Percentiles rank a stretch among this genome's conserved stretches.
These are phyloP conservation scores for Pythium rhizo-oryzae DNA, from an alignment of 352 stramenopile genomes.

Conservation along the genomic window DNA sequence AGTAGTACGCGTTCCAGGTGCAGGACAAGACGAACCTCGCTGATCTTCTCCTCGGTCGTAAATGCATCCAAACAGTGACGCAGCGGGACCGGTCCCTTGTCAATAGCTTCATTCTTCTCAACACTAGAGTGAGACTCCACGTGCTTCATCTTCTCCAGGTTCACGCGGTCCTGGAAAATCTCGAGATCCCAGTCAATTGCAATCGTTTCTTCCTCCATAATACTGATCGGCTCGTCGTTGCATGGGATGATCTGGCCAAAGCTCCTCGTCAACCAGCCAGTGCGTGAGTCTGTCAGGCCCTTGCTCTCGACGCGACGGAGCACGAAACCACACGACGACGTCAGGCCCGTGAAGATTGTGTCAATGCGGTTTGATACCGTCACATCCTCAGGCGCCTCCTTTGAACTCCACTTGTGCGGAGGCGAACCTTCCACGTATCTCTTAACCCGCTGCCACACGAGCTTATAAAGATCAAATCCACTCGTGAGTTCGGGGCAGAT, in stretches of 20 bases:
- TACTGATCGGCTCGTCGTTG: slow-evolving; percentile 68
- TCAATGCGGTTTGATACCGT: slow-evolving; percentile 76
- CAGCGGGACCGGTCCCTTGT: slow-evolving; percentile 85
- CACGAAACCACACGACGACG: slow-evolving; percentile 71
- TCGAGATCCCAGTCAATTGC: slow-evolving; percentile 87
- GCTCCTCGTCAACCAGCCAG: slow-evolving; percentile 75
- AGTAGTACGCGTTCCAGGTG: background rate
- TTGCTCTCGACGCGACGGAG: slow-evolving; percentile 85
- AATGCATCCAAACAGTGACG: slow-evolving; percentile 85
- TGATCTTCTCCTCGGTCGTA: slow-evolving; percentile 87
- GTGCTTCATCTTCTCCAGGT: slow-evolving; percentile 87
- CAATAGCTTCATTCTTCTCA: slow-evolving; percentile 83
- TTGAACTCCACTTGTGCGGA: slow-evolving; percentile 26
- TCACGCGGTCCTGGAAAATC: slow-evolving; percentile 82
- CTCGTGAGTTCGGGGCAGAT: slow-evolving; percentile 84
- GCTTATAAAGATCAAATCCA: slow-evolving; percentile 76
- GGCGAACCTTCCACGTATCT: slow-evolving; percentile 63
- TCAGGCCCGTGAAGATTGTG: slow-evolving; percentile 73
- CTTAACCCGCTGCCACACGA: slow-evolving; percentile 84
- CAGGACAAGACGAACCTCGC: slow-evolving; percentile 35
- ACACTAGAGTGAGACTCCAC: slow-evolving; percentile 82
- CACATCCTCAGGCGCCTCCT: slow-evolving; percentile 20
- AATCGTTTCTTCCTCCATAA: slow-evolving; percentile 87
- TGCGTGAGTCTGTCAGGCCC: slow-evolving; percentile 77
- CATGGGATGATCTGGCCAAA: slow-evolving; percentile 86